Percentiles rank a stretch among this genome's conserved stretches.
Evolutionary conservation across 116 monocot species (phyloP).

Genomic region (Cymodocea nodosa): DNA sequence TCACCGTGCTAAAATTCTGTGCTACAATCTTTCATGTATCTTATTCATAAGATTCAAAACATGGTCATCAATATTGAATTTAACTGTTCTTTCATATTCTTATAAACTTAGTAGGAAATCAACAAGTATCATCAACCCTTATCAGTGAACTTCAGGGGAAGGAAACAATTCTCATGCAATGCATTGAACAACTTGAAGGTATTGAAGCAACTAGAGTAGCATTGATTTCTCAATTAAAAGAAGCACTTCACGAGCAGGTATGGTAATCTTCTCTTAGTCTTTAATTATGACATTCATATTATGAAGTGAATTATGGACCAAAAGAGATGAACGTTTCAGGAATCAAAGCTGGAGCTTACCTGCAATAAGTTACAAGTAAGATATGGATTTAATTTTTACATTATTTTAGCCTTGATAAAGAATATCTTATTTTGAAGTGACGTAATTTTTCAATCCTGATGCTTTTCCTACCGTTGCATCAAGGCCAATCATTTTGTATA

Average conservation of each 20-base stretch:
- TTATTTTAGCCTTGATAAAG: too few species aligned
- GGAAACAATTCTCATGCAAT: slow-evolving; percentile 58
- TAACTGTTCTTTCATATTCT: not conserved
- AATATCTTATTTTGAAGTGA: not conserved
- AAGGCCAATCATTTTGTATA: too few species aligned
- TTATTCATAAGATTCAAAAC: not conserved
- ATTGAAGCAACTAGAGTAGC: slow-evolving; percentile 47
- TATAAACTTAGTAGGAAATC: slow-evolving; percentile 30
- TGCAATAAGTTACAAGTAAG: slow-evolving; percentile 58
- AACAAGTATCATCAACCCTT: slow-evolving; percentile 31
- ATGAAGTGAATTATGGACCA: not conserved
- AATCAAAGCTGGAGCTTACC: slow-evolving; percentile 39
- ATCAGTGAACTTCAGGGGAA: slow-evolving; percentile 49
- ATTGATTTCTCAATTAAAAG: slow-evolving; percentile 53
- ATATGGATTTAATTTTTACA: not conserved
- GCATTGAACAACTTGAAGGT: slow-evolving; percentile 64
- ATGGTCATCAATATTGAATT: not conserved
- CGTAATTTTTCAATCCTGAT: too few species aligned
- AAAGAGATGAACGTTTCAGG: slow-evolving; percentile 17
- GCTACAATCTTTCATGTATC: not conserved
- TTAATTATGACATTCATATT: not conserved
- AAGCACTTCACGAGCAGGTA: slow-evolving; percentile 82
- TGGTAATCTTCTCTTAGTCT: not conserved
- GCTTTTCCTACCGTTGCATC: too few species aligned
- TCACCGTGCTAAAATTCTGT: not conserved